Evolutionary conservation across 805 yeast genomes (phyloP).

Genomic region (Naumovozyma castellii): DNA sequence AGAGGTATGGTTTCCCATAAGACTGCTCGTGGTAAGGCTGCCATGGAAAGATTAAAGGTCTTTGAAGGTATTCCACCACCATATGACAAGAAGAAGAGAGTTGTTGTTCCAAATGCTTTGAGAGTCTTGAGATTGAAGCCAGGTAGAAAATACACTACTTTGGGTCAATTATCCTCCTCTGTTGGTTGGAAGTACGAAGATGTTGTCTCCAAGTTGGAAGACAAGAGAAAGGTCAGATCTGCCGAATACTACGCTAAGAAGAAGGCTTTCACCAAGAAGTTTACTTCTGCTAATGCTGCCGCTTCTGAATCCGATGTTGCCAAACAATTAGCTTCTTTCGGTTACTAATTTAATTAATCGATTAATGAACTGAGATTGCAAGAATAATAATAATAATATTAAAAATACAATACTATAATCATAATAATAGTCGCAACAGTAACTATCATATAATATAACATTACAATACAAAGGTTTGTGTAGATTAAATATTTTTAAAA

Average conservation of each 20-base stretch:
- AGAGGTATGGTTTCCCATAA: slow-evolving; percentile 99
- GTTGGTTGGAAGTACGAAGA: slow-evolving; percentile 99
- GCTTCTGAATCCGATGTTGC: slow-evolving; percentile 87
- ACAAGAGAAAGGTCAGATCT: slow-evolving; percentile 97
- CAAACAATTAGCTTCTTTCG: slow-evolving; percentile 89
- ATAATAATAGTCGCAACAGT: not conserved
- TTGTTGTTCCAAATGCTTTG: slow-evolving; percentile 98
- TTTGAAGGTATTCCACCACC: slow-evolving; percentile 99
- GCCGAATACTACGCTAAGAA: slow-evolving; percentile 99
- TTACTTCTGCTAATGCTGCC: slow-evolving; percentile 74
- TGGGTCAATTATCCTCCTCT: slow-evolving; percentile 89
- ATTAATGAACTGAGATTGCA: not conserved
- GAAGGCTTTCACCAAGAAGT: slow-evolving; percentile 91
- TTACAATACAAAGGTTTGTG: not conserved
- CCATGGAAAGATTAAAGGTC: slow-evolving; percentile 97
- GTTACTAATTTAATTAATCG: slow-evolving; percentile 70
- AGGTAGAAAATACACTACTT: slow-evolving; percentile 99
- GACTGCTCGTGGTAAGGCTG: slow-evolving; percentile 99
- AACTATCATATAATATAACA: not conserved
- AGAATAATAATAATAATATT: too few species aligned
- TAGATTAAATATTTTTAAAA: not conserved
- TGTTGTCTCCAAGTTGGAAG: slow-evolving; percentile 94
- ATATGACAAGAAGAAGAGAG: slow-evolving; percentile 99
- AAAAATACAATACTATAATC: not conserved
- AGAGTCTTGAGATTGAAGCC: slow-evolving; percentile 98